These are phyloP conservation scores for Cantharellus anzutake DNA, from an alignment of 768 basidiomycete genomes.

Conservation along the genomic window DNA sequence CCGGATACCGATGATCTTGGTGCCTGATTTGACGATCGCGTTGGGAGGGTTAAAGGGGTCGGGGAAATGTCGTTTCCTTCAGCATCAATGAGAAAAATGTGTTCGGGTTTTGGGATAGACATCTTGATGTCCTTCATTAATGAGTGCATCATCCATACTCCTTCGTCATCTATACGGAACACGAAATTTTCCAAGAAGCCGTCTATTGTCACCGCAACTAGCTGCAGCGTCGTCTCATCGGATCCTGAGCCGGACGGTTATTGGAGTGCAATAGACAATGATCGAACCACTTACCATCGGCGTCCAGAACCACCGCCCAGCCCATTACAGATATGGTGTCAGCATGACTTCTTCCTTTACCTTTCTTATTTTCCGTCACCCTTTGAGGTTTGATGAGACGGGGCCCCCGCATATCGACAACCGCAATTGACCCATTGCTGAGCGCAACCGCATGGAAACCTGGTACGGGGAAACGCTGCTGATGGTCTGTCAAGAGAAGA, in stretches of 20 bases:
- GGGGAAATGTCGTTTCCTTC: slow-evolving; percentile 26
- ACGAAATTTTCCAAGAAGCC: slow-evolving; percentile 42
- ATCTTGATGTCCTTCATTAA: background rate
- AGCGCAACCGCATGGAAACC: slow-evolving; percentile 68
- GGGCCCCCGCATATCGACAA: slow-evolving; percentile 63
- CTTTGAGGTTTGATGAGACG: slow-evolving; percentile 33
- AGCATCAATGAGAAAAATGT: slow-evolving; percentile 30
- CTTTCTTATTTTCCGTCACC: slow-evolving; percentile 22
- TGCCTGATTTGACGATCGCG: slow-evolving; percentile 22
- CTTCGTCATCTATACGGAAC: slow-evolving; percentile 14
- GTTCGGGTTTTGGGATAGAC: background rate
- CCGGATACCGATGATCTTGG: slow-evolving; percentile 24
- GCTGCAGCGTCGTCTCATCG: slow-evolving; percentile 28
- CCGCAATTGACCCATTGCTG: slow-evolving; percentile 32
- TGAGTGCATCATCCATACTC: background rate
- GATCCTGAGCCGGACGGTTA: background rate
- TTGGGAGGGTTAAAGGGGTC: slow-evolving; percentile 8
- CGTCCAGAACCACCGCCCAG: slow-evolving; percentile 35
- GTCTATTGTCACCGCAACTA: slow-evolving; percentile 40
- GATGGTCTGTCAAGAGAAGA: background rate
- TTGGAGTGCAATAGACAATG: slow-evolving; percentile 17
- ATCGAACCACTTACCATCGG: slow-evolving; percentile 11
- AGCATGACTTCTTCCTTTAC: slow-evolving; percentile 25
- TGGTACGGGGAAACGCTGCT: slow-evolving; percentile 15
- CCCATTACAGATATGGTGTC: slow-evolving; percentile 28